Conservation (phyloP, 176 grass and related monocot genomes). For the Carex parvula region DNA sequence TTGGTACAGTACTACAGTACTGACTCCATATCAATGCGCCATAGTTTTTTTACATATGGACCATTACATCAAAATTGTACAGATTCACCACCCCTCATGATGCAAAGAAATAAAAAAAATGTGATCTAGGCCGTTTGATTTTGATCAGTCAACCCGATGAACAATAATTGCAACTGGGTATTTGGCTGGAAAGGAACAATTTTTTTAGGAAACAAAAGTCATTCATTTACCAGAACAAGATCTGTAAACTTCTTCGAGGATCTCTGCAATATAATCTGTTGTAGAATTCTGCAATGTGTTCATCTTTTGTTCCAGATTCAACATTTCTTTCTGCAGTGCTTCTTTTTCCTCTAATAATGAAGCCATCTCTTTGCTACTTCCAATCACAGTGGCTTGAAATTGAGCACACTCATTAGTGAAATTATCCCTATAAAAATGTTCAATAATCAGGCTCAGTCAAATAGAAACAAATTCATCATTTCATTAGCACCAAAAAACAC, state of each 20-base stretch:
- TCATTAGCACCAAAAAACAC: neutral
- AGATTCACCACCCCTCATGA: too few species aligned
- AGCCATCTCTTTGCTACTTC: constrained; percentile 40
- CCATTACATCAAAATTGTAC: too few species aligned
- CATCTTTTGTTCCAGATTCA: constrained; percentile 48
- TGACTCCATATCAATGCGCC: too few species aligned
- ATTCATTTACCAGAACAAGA: constrained; percentile 50
- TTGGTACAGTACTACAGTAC: too few species aligned
- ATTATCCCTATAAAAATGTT: constrained; percentile 44
- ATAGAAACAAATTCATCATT: neutral
- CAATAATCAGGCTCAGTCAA: neutral
- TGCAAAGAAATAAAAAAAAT: too few species aligned
- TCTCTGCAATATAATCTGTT: constrained; percentile 64
- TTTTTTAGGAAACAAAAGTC: neutral
- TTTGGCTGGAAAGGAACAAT: neutral
- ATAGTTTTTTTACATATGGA: too few species aligned
- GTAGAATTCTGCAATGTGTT: constrained; percentile 59
- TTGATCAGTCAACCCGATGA: too few species aligned
- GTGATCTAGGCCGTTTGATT: neutral
- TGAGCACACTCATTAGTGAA: constrained; percentile 50
- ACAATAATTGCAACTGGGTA: neutral
- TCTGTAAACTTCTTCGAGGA: constrained; percentile 56
- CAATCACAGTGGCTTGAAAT: constrained; percentile 45
- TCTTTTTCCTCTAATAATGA: constrained; percentile 48
- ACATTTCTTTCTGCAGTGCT: constrained; percentile 53